These are phyloP conservation scores for Balakata baccata DNA, from an alignment of 345 rosid genomes.

Conservation along the genomic window DNA sequence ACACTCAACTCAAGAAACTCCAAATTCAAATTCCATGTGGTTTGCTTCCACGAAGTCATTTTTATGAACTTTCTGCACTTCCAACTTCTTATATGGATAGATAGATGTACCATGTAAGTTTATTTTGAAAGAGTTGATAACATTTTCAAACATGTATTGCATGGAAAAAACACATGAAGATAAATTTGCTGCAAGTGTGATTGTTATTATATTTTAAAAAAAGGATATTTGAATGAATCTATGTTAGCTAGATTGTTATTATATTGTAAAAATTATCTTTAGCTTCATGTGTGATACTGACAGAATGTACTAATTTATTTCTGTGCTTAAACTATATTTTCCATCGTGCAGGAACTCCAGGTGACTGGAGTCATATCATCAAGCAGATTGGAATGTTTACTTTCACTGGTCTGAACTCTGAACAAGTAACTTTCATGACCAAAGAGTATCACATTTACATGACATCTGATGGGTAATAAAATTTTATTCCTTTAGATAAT, in stretches of 20 bases:
- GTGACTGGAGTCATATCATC: slow-evolving; percentile 28
- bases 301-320: not conserved
- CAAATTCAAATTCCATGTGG: not conserved
- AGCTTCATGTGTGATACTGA: not conserved
- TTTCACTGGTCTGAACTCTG: slow-evolving; percentile 26
- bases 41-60: not conserved
- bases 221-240: not conserved
- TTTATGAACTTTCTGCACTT: not conserved
- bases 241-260: not conserved
- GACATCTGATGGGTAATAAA: slow-evolving; percentile 28
- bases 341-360: slow-evolving; percentile 22
- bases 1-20: not conserved
- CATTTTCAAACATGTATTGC: not conserved
- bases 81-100: not conserved
- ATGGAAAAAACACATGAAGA: not conserved
- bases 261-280: not conserved
- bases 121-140: not conserved
- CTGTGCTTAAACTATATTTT: slow-evolving; percentile 1
- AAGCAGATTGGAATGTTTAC: slow-evolving; percentile 34
- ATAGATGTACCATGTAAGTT: not conserved
- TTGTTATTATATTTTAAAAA: not conserved
- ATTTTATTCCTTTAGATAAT: not conserved
- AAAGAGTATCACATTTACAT: slow-evolving; percentile 30
- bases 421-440: slow-evolving; percentile 30
- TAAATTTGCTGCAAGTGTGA: not conserved